Evolutionary conservation across 371 early-diverging fungal species (phyloP).

Genomic region (Paramicrosporidium saccamoebae): DNA sequence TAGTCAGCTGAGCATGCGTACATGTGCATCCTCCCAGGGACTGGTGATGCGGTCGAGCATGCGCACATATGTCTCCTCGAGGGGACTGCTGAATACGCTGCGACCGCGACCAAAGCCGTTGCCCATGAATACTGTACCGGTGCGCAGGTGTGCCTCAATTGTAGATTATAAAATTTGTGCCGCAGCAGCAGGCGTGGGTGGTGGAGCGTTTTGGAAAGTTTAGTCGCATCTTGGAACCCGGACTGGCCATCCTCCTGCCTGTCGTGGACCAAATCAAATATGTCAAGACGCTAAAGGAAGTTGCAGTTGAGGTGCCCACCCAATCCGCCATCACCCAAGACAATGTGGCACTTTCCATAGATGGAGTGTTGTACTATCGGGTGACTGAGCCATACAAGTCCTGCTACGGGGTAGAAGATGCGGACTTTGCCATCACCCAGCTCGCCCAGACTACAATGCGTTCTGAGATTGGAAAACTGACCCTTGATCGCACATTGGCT

Average conservation of each 20-base stretch:
- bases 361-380: slow-evolving; percentile 79
- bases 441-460: slow-evolving; percentile 94
- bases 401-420: slow-evolving; percentile 78
- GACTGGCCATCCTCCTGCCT: slow-evolving; percentile 54
- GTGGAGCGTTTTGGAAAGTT: slow-evolving; percentile 59
- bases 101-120: slow-evolving; percentile 1
- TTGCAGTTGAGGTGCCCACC: slow-evolving; percentile 68
- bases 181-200: slow-evolving; percentile 86
- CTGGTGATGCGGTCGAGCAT: no score
- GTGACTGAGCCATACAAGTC: slow-evolving; percentile 84
- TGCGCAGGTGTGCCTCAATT: background rate
- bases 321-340: slow-evolving; percentile 82
- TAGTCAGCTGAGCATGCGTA: no score
- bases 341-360: slow-evolving; percentile 75
- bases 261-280: slow-evolving; percentile 59
- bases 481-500: slow-evolving; percentile 72
- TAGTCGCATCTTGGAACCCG: slow-evolving; percentile 57
- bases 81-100: no score
- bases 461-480: slow-evolving; percentile 90
- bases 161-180: slow-evolving; percentile 69
- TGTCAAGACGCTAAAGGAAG: slow-evolving; percentile 77
- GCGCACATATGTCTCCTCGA: no score
- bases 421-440: slow-evolving; percentile 74
- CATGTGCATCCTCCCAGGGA: no score
- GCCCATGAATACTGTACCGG: slow-evolving; percentile 2